A percentile compares a stretch with the other conserved stretches of the same genome.
These are phyloP conservation scores for Hygrocybe coccinea DNA, from an alignment of 768 basidiomycete species.

Conservation along the genomic window DNA sequence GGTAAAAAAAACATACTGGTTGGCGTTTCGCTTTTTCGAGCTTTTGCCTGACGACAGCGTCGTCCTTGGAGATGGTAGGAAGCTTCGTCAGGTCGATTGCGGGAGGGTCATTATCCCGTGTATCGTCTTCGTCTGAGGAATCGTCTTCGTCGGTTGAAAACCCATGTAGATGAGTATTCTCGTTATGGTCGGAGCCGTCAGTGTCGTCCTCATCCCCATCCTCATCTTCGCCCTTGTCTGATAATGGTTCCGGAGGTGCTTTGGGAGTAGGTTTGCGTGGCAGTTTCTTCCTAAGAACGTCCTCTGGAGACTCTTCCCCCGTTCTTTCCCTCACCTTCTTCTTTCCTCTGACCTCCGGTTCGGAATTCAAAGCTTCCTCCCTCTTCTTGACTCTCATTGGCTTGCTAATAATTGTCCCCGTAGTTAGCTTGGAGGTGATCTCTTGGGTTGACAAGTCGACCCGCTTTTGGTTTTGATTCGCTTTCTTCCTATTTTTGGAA, in stretches of 20 bases:
- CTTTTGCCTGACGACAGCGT: slow-evolving; percentile 66
- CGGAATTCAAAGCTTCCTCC: no score
- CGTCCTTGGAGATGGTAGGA: slow-evolving; percentile 86
- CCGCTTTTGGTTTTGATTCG: slow-evolving; percentile 23
- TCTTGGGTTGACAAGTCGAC: no score
- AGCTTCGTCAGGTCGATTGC: slow-evolving; percentile 66
- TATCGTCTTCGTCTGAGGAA: slow-evolving; percentile 69
- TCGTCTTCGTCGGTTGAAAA: slow-evolving; percentile 75
- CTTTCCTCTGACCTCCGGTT: neutral
- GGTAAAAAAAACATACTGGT: slow-evolving; percentile 46
- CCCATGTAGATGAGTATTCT: slow-evolving; percentile 53
- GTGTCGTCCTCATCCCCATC: slow-evolving; percentile 18
- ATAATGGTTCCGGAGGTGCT: neutral
- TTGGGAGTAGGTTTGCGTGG: neutral
- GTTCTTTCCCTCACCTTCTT: neutral
- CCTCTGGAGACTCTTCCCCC: neutral
- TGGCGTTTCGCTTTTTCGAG: slow-evolving; percentile 58
- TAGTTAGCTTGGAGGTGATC: neutral
- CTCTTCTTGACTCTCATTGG: neutral
- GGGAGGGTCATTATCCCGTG: slow-evolving; percentile 40
- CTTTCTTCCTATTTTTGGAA: slow-evolving; percentile 8
- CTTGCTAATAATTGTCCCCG: neutral
- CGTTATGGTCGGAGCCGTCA: slow-evolving; percentile 22
- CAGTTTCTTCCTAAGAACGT: neutral
- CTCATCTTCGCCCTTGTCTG: slow-evolving; percentile 15